Percentiles rank a stretch among this genome's conserved stretches.
Evolutionary conservation across 1,139 yeast genomes (phyloP).

Genomic region (Arxiozyma bovina): DNA sequence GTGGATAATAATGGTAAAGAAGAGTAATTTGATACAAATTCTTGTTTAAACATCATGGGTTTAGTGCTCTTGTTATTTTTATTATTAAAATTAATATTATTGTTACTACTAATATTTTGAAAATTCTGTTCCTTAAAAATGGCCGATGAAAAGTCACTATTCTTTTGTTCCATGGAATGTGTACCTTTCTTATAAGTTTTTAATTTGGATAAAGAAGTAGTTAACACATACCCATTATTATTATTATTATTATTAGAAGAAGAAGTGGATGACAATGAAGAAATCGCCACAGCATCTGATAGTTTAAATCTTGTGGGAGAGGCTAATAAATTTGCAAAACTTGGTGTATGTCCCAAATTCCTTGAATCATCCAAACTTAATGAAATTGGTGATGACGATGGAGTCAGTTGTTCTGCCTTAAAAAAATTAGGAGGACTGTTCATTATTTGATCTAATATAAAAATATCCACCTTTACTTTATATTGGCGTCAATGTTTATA

Average conservation of each 20-base stretch:
- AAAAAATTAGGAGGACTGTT: constrained; percentile 2
- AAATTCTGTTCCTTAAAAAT: neutral
- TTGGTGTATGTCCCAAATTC: neutral
- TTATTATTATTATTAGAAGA: constrained; percentile 23
- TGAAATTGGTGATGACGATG: constrained; percentile 4
- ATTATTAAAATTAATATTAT: constrained; percentile 13
- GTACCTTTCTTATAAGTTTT: neutral
- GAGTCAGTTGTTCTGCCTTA: constrained; percentile 4
- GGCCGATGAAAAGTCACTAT: neutral
- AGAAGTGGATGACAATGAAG: constrained; percentile 19
- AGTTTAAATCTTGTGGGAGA: constrained; percentile 35
- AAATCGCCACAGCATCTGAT: constrained; percentile 34
- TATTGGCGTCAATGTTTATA: too few relatives aligned
- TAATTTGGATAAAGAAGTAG: constrained; percentile 29
- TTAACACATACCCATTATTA: constrained; percentile 30
- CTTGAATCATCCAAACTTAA: constrained; percentile 24
- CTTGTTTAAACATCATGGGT: constrained; percentile 27
- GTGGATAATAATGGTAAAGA: constrained; percentile 21
- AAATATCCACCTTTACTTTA: neutral
- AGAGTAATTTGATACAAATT: constrained; percentile 16
- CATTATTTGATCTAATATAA: neutral
- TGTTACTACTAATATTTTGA: neutral
- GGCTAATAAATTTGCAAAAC: constrained; percentile 15
- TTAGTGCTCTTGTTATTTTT: constrained; percentile 12
- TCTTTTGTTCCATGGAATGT: neutral